Base-by-base conservation (phyloP, 352 stramenopile genomes). In the Globisporangium echinulatum region DNA sequence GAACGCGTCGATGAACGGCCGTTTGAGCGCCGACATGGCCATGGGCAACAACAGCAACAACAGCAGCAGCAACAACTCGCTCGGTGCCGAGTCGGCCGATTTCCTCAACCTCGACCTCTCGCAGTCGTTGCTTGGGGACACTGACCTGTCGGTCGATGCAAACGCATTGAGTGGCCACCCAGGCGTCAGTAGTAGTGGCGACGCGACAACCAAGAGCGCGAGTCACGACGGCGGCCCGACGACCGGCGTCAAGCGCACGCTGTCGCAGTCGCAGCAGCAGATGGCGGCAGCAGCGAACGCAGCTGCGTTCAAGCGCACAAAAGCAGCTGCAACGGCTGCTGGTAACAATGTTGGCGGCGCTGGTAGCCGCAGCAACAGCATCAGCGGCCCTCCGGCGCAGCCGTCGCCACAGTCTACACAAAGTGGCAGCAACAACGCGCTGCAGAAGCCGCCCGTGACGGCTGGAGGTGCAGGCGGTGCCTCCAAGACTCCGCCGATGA, bases 401-500 rank as follows among this genome's bases (percentile, higher is more conserved):
- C 74, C 84, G 64, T 74, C 74, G 47, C 74, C 80, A 39, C 75
- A 85, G 58, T 60, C 79, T 1, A 77, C 71, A 58, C 64, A 75
- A 53, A 79, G 71, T 52, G 61, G 25, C 25, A 33, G 25, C 25
- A 33, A 33, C 25, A 33, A 14, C 6, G 46, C 68, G 37, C 86
- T 92, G 74, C 80, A 85, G 62, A 92, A 92, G 63, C 25, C 25
- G 25, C 72, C 82, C 56, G 77, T 80, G 49, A 69, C 76, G 72
- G 79, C 25, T 33, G 25, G 25, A 33, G 25, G 80, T 66, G 64
- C 72, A 53, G 76, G 77, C 71, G 80, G 79, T 61, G 85, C 83
- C 50, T 89, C 79, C 54, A 93, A 93, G 76, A 90, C 83, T 65
- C 83, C 83, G 67, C 82, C 83, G 54, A 89, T 93, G 81, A 89